Conservation (phyloP, 2,329 filamentous ascomycete species). For the Xylariaceae sp. region DNA sequence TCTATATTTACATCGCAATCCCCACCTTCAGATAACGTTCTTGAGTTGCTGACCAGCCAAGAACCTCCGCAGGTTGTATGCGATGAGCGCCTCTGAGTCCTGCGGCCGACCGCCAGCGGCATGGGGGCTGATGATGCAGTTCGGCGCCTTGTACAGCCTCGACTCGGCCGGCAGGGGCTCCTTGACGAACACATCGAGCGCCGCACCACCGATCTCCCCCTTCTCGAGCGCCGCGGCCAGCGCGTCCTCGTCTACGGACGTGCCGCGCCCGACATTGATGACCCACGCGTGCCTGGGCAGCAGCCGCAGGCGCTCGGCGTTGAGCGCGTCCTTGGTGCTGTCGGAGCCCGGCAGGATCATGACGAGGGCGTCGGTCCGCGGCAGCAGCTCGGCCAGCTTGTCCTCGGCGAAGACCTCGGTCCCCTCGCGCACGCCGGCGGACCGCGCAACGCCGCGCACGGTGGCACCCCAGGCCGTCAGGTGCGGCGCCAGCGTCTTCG, state of each 20-base stretch:
- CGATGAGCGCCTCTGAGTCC: conserved; percentile 63
- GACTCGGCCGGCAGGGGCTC: conserved; percentile 46
- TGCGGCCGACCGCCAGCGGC: conserved; percentile 66
- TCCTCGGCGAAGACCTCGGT: conserved; percentile 63
- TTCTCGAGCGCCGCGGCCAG: conserved; percentile 52
- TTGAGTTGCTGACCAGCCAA: conserved; percentile 63
- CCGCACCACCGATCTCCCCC: conserved; percentile 53
- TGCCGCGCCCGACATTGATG: conserved; percentile 59
- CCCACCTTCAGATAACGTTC: conserved; percentile 55
- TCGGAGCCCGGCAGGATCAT: conserved; percentile 69
- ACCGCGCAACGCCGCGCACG: conserved; percentile 64
- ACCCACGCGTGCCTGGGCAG: conserved; percentile 64
- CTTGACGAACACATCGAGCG: conserved; percentile 54
- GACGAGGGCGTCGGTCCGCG: conserved; percentile 67
- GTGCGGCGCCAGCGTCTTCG: conserved; percentile 62
- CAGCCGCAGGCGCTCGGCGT: conserved; percentile 56
- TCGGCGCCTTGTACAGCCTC: conserved; percentile 57
- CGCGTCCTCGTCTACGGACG: conserved; percentile 55
- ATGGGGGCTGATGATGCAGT: conserved; percentile 61
- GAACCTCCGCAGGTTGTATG: conserved; percentile 65
- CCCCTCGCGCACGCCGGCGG: conserved; percentile 61
- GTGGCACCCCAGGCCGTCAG: conserved; percentile 61
- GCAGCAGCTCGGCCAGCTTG: conserved; percentile 57
- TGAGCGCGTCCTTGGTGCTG: conserved; percentile 61
- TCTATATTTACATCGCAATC: background rate